Base-by-base conservation (phyloP, 1,284 basidiomycete genomes). In the Cutaneotrichosporon dermatis region DNA sequence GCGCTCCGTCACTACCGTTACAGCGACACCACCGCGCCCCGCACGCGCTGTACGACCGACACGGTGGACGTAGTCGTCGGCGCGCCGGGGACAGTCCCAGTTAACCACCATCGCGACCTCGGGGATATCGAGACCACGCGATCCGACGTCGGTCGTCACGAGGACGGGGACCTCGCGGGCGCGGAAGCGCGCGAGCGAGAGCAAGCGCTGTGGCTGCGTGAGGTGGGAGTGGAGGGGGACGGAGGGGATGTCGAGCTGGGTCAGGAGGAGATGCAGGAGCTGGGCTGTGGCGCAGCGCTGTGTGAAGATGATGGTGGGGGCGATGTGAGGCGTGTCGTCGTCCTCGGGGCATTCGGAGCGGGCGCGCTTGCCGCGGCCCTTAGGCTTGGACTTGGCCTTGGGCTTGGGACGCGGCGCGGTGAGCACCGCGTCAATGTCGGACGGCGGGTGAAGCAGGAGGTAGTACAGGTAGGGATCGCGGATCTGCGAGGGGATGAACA, bases 251-350 rank as follows among this genome's bases (percentile, higher is more conserved):
- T 82, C 83, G 53, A 97, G 82, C 33, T 85, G 83, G 71, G 90
- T 86, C 49, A 97, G 82, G 15, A 95, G 76, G 39, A 85, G 79
- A 46, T 93, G 92, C 54, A 97, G 82, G 69, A 94, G 93, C 16
- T 93, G 94, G 0, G 89, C 94, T 0, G 92, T 95, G 48, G 87
- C 85, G 58, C 93, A 86, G 48, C 88, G 87, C 33, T 88, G 84
- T 62, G 92, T 92, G 77, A 99, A 99, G 65, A 99, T 92, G 73
- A 99, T 98, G 6, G 94, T 99, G 0, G 92, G 84, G 60, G 94
- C 86, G 0, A 83, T 80, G n/a, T 84, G 83, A 25, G 83, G 82
- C 37, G 80, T 79, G 45, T 71, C 75, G 40, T 71, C 65, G 57
- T 76, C 71, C 37, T 74, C 71, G 43, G 66, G 66, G 72, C 79